phyloP scores from a whole-genome alignment of 306 rosid species.

The Vigna reflexopilosa region DNA sequence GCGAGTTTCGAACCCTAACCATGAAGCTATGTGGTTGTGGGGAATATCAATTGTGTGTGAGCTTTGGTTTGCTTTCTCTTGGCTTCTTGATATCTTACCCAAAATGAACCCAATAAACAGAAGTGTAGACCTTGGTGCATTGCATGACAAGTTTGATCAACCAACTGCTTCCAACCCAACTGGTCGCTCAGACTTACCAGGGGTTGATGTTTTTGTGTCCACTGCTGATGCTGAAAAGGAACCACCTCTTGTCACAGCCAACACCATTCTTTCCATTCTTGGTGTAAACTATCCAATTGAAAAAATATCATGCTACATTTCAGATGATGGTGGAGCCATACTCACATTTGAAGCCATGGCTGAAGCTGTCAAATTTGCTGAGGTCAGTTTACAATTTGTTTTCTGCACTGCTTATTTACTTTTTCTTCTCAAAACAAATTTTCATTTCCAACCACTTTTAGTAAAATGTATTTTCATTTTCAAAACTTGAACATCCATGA shows the following conservation, averaged over 20 bases:
- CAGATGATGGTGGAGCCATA: conserved; percentile 33
- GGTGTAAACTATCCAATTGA: conserved; percentile 1
- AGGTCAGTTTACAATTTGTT: background rate
- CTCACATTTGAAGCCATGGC: conserved; percentile 36
- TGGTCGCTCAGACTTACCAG: conserved; percentile 31
- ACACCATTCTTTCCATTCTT: conserved; percentile 36
- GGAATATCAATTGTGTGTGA: conserved; percentile 31
- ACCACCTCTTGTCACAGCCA: conserved; percentile 32
- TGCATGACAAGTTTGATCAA: conserved; percentile 24
- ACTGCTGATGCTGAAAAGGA: conserved; percentile 32
- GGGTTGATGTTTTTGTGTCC: conserved; percentile 24
- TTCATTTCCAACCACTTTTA: too few relatives aligned
- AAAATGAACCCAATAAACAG: conserved; percentile 28
- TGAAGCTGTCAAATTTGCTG: conserved; percentile 33
- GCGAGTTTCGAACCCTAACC: conserved; percentile 23
- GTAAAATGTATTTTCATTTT: too few relatives aligned
- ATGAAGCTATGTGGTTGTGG: conserved; percentile 32
- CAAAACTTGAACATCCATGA: too few relatives aligned
- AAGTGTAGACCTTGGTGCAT: conserved; percentile 13
- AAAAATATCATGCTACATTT: conserved; percentile 8
- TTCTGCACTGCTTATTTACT: too few relatives aligned
- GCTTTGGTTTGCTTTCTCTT: conserved; percentile 29
- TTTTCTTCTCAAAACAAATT: too few relatives aligned
- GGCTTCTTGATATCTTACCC: conserved; percentile 13
- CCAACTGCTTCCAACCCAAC: background rate